A percentile compares a stretch with the other conserved stretches of the same genome.
Conservation (phyloP, 1,139 yeast genomes). For the Blastobotrys petasosporus region DNA sequence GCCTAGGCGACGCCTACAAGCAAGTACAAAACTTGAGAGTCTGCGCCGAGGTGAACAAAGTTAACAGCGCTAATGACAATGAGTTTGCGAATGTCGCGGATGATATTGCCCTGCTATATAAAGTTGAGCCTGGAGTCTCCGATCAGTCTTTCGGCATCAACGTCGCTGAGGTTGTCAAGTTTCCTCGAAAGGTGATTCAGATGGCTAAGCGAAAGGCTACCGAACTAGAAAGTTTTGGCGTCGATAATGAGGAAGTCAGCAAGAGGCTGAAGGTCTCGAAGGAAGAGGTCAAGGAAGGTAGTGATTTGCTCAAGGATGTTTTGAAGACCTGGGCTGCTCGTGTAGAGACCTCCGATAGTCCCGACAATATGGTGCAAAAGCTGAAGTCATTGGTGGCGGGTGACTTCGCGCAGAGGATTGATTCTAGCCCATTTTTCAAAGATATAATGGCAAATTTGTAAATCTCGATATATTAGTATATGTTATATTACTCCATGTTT, state of each 20-base stretch:
- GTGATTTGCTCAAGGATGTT: conserved; percentile 47
- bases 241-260: conserved; percentile 35
- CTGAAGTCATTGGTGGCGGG: conserved; percentile 35
- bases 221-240: conserved; percentile 68
- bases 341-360: conserved; percentile 39
- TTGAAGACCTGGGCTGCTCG: conserved; percentile 56
- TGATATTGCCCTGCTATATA: conserved; percentile 82
- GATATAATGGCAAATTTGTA: conserved; percentile 19
- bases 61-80: conserved; percentile 17
- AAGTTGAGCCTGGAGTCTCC: conserved; percentile 86
- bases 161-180: conserved; percentile 92
- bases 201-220: conserved; percentile 95
- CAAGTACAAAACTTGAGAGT: conserved; percentile 80
- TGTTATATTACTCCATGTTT: neutral
- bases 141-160: conserved; percentile 96
- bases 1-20: conserved; percentile 54
- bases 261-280: conserved; percentile 24
- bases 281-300: conserved; percentile 53
- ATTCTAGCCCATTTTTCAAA: conserved; percentile 16
- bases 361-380: conserved; percentile 38
- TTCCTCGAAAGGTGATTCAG: conserved; percentile 77
- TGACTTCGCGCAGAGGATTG: conserved; percentile 14
- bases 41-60: conserved; percentile 69
- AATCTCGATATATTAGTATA: neutral
- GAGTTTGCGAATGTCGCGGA: conserved; percentile 33